Conservation (phyloP, 2,329 filamentous ascomycete genomes). For the Chaetothyriales sp. region DNA sequence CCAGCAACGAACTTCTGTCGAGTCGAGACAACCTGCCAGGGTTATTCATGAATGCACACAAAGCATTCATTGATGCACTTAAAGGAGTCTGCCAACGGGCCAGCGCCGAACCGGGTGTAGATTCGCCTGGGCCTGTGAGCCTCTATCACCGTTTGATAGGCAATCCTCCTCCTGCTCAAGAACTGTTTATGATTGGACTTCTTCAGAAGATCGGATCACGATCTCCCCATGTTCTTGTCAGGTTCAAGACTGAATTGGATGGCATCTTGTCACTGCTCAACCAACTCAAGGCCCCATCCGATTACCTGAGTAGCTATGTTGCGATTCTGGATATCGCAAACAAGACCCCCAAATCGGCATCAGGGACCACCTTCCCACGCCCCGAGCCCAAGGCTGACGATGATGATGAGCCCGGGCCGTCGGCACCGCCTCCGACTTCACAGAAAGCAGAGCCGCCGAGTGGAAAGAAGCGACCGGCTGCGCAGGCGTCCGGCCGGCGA, state of each 20-base stretch:
- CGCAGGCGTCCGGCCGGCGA: neutral
- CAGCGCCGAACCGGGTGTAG: neutral
- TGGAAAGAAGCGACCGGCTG: neutral
- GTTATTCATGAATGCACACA: neutral
- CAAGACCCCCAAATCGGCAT: neutral
- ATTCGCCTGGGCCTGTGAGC: neutral
- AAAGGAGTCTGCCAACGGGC: neutral
- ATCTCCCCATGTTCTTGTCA: neutral
- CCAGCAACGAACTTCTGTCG: neutral
- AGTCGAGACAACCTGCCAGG: neutral
- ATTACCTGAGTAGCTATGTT: neutral
- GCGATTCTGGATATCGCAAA: neutral
- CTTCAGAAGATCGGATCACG: neutral
- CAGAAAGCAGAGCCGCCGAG: neutral
- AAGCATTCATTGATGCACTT: neutral
- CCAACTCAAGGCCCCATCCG: neutral
- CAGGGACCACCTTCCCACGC: neutral
- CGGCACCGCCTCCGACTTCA: neutral
- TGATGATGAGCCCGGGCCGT: neutral
- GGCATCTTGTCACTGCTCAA: neutral
- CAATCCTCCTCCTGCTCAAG: neutral
- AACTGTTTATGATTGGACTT: neutral
- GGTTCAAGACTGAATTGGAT: neutral
- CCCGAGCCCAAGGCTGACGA: neutral
- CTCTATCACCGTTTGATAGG: neutral